Evolutionary conservation across 345 rosid species (phyloP), one percentile per base, ranked within the genome.

Genomic region (Melaleuca alternifolia): DNA sequence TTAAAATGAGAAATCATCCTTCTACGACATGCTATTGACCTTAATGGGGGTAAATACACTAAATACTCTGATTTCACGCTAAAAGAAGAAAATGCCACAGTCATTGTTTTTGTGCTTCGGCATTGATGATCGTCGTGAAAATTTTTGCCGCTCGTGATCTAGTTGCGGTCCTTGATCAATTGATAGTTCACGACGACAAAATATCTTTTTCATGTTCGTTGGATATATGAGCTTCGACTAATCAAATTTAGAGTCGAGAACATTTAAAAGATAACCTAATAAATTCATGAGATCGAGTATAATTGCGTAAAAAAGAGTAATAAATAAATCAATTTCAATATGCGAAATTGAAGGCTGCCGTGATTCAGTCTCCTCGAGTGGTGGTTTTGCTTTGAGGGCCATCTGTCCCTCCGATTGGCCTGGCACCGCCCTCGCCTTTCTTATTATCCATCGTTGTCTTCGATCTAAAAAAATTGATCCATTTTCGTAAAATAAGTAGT

Each of bases 71-170:
- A 54, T 54, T n/a, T 23, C 61, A 54, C 6, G 13, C n/a, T 10
- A 54, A 54, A 54, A 54, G 5, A 56, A 56, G 26, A 56, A 24
- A 56, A 23, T 10, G n/a, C 12, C 24, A 12, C 23, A 4, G 10
- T 2, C n/a, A 0, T 4, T 12, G 61, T 56, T n/a, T 10, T 0
- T 56, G 61, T 23, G 62, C 28, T 4, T 56, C 13, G 24, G 11
- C 3, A 0, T n/a, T 56, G 24, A 24, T 0, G 1, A 56, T 56
- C 0, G 0, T 11, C 23, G 23, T 56, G 28, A 56, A 56, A 56
- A 24, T 4, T 56, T 24, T 56, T 56, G 61, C 24, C 24, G 61
- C 28, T 56, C 3, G 6, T 10, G 28, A 13, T 26, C 61, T 56
- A 56, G 6, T 10, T 56, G 8, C 2, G 6, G 13, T 56, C 13